Conservation (phyloP, 2,329 filamentous ascomycete species). For the Tympanopsis confertula region DNA sequence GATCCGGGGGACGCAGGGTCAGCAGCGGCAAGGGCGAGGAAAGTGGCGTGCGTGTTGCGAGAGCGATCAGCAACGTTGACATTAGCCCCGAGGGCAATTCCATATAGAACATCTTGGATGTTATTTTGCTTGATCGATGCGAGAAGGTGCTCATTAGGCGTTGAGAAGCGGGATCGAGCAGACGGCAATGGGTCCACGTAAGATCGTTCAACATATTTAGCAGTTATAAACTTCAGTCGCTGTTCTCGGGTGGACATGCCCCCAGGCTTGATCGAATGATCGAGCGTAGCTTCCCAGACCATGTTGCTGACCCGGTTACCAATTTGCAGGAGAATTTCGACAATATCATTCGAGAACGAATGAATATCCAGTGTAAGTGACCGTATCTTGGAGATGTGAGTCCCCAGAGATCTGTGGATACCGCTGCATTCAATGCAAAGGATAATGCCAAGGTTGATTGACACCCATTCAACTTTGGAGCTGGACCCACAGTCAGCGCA, state of each 20-base stretch:
- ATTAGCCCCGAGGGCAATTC: slow-evolving; percentile 73
- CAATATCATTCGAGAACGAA: slow-evolving; percentile 92
- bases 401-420: slow-evolving; percentile 89
- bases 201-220: slow-evolving; percentile 78
- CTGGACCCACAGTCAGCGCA: slow-evolving; percentile 91
- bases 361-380: slow-evolving; percentile 91
- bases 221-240: slow-evolving; percentile 84
- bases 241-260: slow-evolving; percentile 77
- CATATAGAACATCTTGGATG: slow-evolving; percentile 84
- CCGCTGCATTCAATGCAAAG: slow-evolving; percentile 97
- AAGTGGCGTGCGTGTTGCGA: slow-evolving; percentile 77
- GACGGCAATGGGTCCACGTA: slow-evolving; percentile 71
- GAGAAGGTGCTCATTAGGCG: slow-evolving; percentile 76
- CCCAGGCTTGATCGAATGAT: slow-evolving; percentile 60
- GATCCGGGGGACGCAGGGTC: slow-evolving; percentile 70
- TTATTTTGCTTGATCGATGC: slow-evolving; percentile 95
- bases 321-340: slow-evolving; percentile 81
- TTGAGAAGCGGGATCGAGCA: slow-evolving; percentile 63
- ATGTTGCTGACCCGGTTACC: slow-evolving; percentile 94
- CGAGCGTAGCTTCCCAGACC: slow-evolving; percentile 84
- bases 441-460: slow-evolving; percentile 91
- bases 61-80: slow-evolving; percentile 80
- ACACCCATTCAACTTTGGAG: slow-evolving; percentile 95
- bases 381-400: slow-evolving; percentile 93
- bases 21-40: slow-evolving; percentile 80